Conservation (phyloP, 768 basidiomycete species). For the Butyriboletus loyo region DNA sequence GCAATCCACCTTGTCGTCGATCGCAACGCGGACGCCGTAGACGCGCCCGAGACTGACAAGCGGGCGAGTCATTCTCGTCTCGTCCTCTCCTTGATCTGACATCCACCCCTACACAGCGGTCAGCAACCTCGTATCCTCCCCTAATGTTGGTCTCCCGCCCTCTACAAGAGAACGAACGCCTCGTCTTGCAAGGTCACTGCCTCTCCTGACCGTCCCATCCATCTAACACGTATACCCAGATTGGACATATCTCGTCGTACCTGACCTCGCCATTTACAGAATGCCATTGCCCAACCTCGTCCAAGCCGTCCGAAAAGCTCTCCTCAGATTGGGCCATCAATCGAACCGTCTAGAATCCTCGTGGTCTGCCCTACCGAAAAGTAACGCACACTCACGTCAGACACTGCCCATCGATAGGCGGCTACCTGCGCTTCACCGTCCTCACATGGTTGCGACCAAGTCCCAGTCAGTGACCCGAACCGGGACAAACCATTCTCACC, state of each 20-base stretch:
- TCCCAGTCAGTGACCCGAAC: background rate
- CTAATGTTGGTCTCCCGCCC: constrained; percentile 1
- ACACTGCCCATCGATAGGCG: background rate
- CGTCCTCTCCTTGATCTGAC: background rate
- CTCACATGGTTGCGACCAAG: background rate
- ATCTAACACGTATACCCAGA: constrained; percentile 8
- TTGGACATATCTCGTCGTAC: constrained; percentile 30
- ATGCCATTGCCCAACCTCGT: constrained; percentile 24
- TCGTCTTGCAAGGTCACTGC: constrained; percentile 19
- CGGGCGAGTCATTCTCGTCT: background rate
- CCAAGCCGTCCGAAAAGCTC: constrained; percentile 19
- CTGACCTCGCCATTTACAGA: constrained; percentile 23
- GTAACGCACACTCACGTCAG: background rate
- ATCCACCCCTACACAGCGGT: background rate
- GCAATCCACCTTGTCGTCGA: constrained; percentile 20
- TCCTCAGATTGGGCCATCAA: constrained; percentile 10
- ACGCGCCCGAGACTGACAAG: background rate
- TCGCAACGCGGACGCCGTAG: constrained; percentile 10
- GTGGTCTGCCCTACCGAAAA: constrained; percentile 8
- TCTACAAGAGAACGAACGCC: background rate
- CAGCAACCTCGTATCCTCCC: background rate
- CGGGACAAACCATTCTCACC: too few species aligned
- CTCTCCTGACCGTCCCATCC: background rate
- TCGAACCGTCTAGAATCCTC: constrained; percentile 8
- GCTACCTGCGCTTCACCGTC: background rate